Evolutionary conservation across 352 stramenopile species (phyloP), one percentile per base, ranked within the genome.

Genomic region (Globisporangium canariense): DNA sequence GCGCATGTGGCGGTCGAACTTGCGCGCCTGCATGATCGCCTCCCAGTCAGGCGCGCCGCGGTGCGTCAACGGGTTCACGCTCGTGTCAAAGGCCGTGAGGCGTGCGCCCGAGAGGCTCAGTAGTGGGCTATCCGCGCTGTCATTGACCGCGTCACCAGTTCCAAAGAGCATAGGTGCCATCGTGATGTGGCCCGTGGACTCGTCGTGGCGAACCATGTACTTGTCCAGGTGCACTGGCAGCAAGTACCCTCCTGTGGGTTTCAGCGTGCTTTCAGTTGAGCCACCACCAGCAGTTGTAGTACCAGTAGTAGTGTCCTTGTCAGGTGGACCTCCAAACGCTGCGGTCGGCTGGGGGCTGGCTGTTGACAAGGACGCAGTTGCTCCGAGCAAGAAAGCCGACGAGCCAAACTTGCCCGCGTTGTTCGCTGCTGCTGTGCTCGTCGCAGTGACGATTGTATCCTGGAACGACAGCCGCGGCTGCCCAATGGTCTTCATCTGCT

Each of bases 1-100:
- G 43, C 74, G 78, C 83, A 92, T 92, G 64, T 92, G 81, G 13
- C 69, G 81, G 41, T 89, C 79, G 63, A 92, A 92, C 60, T 90
- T 92, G 47, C 68, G 75, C 30, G 69, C 62, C n/a, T 90, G 79
- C 2, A 82, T 60, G 32, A 79, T 64, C 14, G 69, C 62, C 10
- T 83, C 76, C 50, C 78, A 60, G 67, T 84, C 76, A 9, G 65
- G 70, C 9, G 68, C 53, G 50, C 66, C 59, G 30, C 64, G 53
- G 0, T 53, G 57, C 8, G 25, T 38, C 14, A 56, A 18, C 20
- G 49, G 50, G 1, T 55, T 22, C 16, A 58, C n/a, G 11, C 20
- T 16, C 11, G 61, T 62, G 47, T 69, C 58, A 4, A 70, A 13
- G 16, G 45, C 32, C 5, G 52, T 41, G 61, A 66, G 32, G 16